phyloP scores from a whole-genome alignment of 495 filamentous ascomycete species.

The Trichoderma asperelloides region DNA sequence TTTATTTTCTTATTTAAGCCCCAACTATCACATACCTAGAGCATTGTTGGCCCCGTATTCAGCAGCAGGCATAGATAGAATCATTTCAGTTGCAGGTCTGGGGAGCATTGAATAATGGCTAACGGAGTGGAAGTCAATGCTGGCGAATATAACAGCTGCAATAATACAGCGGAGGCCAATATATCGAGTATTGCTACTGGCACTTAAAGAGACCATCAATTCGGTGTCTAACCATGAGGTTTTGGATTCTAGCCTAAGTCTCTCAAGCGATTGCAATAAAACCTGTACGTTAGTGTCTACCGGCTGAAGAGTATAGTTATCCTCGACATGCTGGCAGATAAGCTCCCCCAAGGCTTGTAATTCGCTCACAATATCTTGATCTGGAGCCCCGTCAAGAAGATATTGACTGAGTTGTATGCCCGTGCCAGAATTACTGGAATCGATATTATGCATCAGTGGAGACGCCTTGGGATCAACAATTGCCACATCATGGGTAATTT shows the following conservation, averaged over 20 bases:
- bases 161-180: conserved; percentile 26
- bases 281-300: conserved; percentile 15
- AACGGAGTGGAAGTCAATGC: conserved; percentile 18
- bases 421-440: not conserved
- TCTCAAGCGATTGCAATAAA: conserved; percentile 17
- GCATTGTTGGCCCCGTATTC: conserved; percentile 16
- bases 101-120: conserved; percentile 26
- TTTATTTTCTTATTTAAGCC: not conserved
- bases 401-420: conserved; percentile 19
- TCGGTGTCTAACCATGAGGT: no score
- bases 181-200: conserved; percentile 21
- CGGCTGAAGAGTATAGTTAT: conserved; percentile 24
- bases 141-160: conserved; percentile 22
- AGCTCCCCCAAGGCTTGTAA: conserved; percentile 20
- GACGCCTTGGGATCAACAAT: conserved; percentile 10
- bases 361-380: conserved; percentile 22
- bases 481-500: no score
- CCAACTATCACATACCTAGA: not conserved
- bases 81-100: conserved; percentile 21
- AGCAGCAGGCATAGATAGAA: conserved; percentile 18
- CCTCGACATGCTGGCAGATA: conserved; percentile 27
- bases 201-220: conserved; percentile 19
- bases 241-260: conserved; percentile 21
- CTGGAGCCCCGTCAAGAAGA: conserved; percentile 23
- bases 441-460: not conserved